A percentile compares a stretch with the other conserved stretches of the same genome.
These are phyloP conservation scores for Paxillus ammoniavirescens DNA, from an alignment of 768 basidiomycete species.

Conservation along the genomic window DNA sequence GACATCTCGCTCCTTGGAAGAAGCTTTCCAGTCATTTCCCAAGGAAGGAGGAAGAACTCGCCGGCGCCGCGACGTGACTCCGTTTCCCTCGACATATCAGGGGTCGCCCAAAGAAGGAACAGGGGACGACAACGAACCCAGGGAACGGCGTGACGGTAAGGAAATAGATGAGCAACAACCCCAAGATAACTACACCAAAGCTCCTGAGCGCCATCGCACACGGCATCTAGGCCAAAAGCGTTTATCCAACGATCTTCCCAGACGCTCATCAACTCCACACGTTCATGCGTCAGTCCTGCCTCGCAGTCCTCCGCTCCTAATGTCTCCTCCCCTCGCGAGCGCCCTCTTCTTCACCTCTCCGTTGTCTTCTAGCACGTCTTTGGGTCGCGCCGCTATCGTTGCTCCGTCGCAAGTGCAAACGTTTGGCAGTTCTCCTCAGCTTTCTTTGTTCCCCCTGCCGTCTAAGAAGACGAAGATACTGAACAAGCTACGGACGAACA, in stretches of 20 bases:
- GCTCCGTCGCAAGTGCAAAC: background rate
- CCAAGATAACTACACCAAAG: constrained; percentile 16
- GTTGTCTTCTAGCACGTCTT: constrained; percentile 14
- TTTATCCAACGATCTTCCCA: background rate
- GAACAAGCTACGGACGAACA: constrained; percentile 5
- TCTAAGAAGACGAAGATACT: constrained; percentile 5
- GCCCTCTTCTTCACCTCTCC: constrained; percentile 50
- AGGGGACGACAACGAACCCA: background rate
- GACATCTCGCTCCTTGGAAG: background rate
- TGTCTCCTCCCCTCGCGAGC: constrained; percentile 54
- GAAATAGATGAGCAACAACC: background rate
- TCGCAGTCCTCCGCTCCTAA: constrained; percentile 54
- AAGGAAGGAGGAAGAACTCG: background rate
- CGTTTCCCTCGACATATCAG: constrained; percentile 3
- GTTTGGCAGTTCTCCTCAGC: constrained; percentile 8
- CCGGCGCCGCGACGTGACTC: constrained; percentile 8
- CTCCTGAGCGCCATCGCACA: constrained; percentile 15
- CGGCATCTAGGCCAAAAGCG: background rate
- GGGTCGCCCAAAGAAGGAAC: background rate
- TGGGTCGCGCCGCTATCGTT: constrained; percentile 1
- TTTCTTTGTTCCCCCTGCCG: constrained; percentile 19
- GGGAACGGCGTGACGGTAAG: background rate
- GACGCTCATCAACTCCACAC: constrained; percentile 18
- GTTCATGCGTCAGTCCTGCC: constrained; percentile 45
- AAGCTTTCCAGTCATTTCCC: background rate